Percentiles rank a stretch among this genome's conserved stretches.
phyloP scores from a whole-genome alignment of 306 rosid genomes.

The Malus asiatica region DNA sequence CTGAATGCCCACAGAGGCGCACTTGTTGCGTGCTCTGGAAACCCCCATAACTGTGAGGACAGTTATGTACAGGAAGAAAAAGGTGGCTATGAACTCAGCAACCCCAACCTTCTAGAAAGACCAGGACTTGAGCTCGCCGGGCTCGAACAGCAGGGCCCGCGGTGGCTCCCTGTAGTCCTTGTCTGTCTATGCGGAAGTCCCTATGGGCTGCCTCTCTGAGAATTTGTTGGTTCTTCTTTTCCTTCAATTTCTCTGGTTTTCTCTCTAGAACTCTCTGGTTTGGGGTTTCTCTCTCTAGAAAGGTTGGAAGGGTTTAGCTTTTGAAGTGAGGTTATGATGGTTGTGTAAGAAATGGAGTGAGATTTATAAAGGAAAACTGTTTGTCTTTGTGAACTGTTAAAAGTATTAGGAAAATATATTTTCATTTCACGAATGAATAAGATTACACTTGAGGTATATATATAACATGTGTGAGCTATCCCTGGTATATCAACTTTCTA shows the following conservation, averaged over 20 bases:
- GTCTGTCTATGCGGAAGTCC: slow-evolving; percentile 40
- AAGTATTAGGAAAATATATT: neutral
- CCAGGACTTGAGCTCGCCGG: slow-evolving; percentile 41
- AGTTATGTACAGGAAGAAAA: slow-evolving; percentile 41
- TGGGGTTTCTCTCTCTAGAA: neutral
- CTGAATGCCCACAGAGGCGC: slow-evolving; percentile 34
- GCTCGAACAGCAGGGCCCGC: slow-evolving; percentile 38
- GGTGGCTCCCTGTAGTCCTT: slow-evolving; percentile 47
- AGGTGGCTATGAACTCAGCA: slow-evolving; percentile 42
- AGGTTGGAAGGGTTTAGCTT: neutral
- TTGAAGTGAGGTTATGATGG: neutral
- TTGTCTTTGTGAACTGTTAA: neutral
- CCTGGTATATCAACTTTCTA: too few relatives aligned
- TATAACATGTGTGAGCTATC: too few relatives aligned
- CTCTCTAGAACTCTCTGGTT: slow-evolving; percentile 1
- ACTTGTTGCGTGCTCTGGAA: slow-evolving; percentile 10
- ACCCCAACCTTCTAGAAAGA: slow-evolving; percentile 40
- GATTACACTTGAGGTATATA: too few relatives aligned
- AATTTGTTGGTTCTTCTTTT: slow-evolving; percentile 39
- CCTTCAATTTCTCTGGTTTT: slow-evolving; percentile 23
- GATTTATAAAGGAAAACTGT: slow-evolving; percentile 1
- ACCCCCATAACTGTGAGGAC: slow-evolving; percentile 39
- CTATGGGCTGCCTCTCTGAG: slow-evolving; percentile 39
- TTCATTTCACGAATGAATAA: too few relatives aligned
- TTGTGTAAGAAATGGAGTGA: neutral